These are phyloP conservation scores for Hysterium pulicare DNA, from an alignment of 2,329 filamentous ascomycete species.

Conservation along the genomic window DNA sequence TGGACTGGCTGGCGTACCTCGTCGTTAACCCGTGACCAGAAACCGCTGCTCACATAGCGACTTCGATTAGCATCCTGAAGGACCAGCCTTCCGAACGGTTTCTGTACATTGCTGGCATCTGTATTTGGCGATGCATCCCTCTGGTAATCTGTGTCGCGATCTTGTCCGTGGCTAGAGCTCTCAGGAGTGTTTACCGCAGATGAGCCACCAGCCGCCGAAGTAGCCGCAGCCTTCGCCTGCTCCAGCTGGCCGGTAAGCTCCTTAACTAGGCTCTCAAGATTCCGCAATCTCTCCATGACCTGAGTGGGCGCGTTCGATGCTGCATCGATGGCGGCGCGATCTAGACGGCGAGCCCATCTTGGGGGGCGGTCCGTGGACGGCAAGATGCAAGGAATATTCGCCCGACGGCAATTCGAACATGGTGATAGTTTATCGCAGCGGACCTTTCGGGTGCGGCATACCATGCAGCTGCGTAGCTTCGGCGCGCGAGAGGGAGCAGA, in stretches of 20 bases:
- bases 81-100: slow-evolving; percentile 49
- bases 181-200: slow-evolving; percentile 26
- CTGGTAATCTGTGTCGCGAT: slow-evolving; percentile 2
- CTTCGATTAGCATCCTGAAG: slow-evolving; percentile 43
- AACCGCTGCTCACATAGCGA: slow-evolving; percentile 52
- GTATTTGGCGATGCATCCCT: slow-evolving; percentile 5
- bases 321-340: slow-evolving; percentile 35
- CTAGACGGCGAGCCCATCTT: slow-evolving; percentile 54
- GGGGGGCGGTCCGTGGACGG: slow-evolving; percentile 51
- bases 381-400: slow-evolving; percentile 51
- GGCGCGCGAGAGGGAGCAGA: too few species aligned
- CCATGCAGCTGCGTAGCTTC: slow-evolving; percentile 48
- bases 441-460: slow-evolving; percentile 55
- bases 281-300: slow-evolving; percentile 50
- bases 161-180: slow-evolving; percentile 22
- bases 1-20: slow-evolving; percentile 42
- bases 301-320: slow-evolving; percentile 30
- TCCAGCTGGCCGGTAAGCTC: slow-evolving; percentile 49
- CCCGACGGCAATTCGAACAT: slow-evolving; percentile 56
- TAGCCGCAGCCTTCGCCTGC: slow-evolving; percentile 36
- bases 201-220: slow-evolving; percentile 21
- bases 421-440: slow-evolving; percentile 56
- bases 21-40: slow-evolving; percentile 56
- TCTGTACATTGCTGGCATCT: slow-evolving; percentile 26
- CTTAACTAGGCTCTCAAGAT: slow-evolving; percentile 51